phyloP scores from a whole-genome alignment of 345 rosid genomes.

The Eucalyptus pauciflora region DNA sequence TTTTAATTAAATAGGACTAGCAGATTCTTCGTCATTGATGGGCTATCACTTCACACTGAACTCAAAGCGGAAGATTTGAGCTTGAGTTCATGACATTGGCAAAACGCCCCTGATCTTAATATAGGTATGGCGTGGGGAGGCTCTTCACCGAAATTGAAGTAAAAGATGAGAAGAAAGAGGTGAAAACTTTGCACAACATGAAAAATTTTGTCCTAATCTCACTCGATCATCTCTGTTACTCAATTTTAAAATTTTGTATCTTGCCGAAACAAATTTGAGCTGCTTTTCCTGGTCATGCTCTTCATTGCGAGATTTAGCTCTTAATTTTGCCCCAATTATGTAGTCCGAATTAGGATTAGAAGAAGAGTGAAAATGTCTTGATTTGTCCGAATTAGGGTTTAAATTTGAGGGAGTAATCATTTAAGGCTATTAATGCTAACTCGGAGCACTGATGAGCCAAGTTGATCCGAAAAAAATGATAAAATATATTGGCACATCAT shows the following conservation, averaged over 20 bases:
- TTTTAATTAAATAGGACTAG: too few species aligned
- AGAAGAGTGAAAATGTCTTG: background rate
- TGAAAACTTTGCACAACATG: background rate
- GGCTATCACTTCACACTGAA: background rate
- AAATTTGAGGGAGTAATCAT: background rate
- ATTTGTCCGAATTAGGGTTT: background rate
- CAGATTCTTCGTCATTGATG: background rate
- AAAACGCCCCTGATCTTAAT: background rate
- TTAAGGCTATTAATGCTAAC: background rate
- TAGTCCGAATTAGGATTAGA: background rate
- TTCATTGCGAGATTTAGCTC: background rate
- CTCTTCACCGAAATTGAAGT: background rate
- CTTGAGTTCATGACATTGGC: background rate
- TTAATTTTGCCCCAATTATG: background rate
- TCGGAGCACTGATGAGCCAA: background rate
- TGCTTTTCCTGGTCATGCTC: background rate
- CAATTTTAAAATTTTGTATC: background rate
- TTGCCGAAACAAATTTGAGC: background rate
- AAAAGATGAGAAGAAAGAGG: background rate
- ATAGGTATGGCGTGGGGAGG: background rate
- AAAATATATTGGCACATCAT: background rate
- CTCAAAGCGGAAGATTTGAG: background rate
- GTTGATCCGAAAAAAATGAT: background rate
- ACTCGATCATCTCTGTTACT: background rate
- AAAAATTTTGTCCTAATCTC: background rate